These are phyloP conservation scores for Penicillium ochrochloron DNA, from an alignment of 495 filamentous ascomycete genomes.

Conservation along the genomic window DNA sequence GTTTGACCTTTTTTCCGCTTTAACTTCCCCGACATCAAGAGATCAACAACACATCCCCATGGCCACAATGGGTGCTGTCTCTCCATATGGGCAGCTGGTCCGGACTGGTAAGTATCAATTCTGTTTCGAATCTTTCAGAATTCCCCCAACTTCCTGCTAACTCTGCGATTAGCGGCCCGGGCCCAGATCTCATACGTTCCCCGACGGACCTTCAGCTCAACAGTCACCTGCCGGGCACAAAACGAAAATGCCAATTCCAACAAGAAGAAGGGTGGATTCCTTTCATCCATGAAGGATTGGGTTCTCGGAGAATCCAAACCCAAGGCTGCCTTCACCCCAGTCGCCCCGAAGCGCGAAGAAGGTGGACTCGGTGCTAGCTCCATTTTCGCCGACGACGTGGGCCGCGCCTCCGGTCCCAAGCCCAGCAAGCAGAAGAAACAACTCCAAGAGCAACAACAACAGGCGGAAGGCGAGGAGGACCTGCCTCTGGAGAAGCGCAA, in stretches of 20 bases:
- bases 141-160: not conserved
- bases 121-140: not conserved
- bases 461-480: conserved; percentile 4
- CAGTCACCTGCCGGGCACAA: conserved; percentile 37
- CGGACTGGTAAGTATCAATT: conserved; percentile 41
- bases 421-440: conserved; percentile 30
- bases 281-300: conserved; percentile 45
- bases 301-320: conserved; percentile 42
- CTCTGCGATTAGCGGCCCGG: conserved; percentile 35
- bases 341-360: conserved; percentile 40
- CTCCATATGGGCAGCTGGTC: conserved; percentile 47
- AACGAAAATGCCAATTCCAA: conserved; percentile 29
- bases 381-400: conserved; percentile 49
- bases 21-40: conserved; percentile 9
- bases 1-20: conserved; percentile 41
- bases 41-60: conserved; percentile 29
- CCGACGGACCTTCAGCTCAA: conserved; percentile 48
- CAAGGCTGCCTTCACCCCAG: conserved; percentile 34
- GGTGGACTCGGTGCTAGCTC: conserved; percentile 44
- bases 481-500: conserved; percentile 44
- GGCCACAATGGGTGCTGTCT: conserved; percentile 47
- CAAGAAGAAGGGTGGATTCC: conserved; percentile 17
- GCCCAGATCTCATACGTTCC: conserved; percentile 43
- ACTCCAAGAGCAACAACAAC: conserved; percentile 15
- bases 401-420: conserved; percentile 35